Conservation (phyloP, 202 grass and related monocot species). For the Schoenoplectus tabernaemontani region DNA sequence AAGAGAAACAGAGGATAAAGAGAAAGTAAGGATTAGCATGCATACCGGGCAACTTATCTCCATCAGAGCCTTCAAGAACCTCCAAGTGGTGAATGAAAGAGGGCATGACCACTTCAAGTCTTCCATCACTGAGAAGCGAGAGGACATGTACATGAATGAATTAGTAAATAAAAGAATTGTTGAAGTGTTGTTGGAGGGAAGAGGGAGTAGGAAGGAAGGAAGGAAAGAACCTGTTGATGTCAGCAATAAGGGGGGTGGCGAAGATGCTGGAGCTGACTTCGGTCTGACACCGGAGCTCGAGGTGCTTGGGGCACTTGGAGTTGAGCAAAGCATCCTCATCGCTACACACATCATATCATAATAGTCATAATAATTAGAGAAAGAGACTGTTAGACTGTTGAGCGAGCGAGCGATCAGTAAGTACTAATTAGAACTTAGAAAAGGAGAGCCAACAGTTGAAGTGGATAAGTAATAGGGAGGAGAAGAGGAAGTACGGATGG, state of each 20-base stretch:
- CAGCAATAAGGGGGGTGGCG: conserved; percentile 81
- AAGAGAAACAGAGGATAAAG: neutral
- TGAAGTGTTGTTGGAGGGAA: neutral
- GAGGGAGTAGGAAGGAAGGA: neutral
- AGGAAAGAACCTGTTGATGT: conserved; percentile 93
- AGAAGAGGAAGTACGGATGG: conserved; percentile 42
- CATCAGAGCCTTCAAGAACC: conserved; percentile 92
- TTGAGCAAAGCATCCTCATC: conserved; percentile 87
- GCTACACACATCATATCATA: no score
- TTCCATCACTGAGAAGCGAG: conserved; percentile 49
- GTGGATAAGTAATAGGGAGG: neutral
- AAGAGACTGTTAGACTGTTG: no score
- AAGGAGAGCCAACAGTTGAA: no score
- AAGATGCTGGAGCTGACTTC: conserved; percentile 99
- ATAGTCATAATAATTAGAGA: no score
- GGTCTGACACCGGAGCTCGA: conserved; percentile 94
- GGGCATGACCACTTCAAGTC: conserved; percentile 86
- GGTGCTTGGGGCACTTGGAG: conserved; percentile 67
- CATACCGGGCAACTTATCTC: conserved; percentile 95
- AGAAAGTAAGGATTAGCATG: no score
- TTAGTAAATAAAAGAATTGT: neutral
- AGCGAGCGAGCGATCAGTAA: no score
- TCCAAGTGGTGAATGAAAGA: conserved; percentile 97
- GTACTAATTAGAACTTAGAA: no score
- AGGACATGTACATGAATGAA: neutral